Evolutionary conservation across 1,284 basidiomycete genomes (phyloP).

Genomic region (Melanopsichium pennsylvanicum): DNA sequence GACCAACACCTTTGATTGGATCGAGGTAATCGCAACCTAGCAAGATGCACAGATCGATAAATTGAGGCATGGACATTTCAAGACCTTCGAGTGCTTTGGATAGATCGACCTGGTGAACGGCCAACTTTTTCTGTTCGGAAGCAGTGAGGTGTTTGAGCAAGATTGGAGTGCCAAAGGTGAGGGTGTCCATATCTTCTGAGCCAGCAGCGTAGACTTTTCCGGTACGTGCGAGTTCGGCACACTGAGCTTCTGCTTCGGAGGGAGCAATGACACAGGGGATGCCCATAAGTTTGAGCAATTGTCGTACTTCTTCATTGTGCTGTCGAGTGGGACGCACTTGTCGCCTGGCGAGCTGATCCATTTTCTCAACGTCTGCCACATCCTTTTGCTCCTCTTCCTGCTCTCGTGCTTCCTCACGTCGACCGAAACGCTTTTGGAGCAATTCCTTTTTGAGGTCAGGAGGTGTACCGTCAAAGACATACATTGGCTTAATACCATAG

Average conservation of each 20-base stretch:
- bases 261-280: constrained; percentile 88
- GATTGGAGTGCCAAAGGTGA: constrained; percentile 92
- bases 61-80: constrained; percentile 90
- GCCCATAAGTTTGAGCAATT: constrained; percentile 90
- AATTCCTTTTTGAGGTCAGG: constrained; percentile 96
- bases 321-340: constrained; percentile 94
- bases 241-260: constrained; percentile 97
- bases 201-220: constrained; percentile 97
- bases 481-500: constrained; percentile 96
- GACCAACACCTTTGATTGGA: constrained; percentile 91
- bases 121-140: constrained; percentile 97
- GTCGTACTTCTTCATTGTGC: constrained; percentile 94
- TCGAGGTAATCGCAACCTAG: constrained; percentile 98
- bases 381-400: constrained; percentile 96
- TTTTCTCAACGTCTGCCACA: constrained; percentile 78
- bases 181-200: constrained; percentile 99
- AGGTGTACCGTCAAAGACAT: constrained; percentile 98
- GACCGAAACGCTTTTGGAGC: constrained; percentile 91
- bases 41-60: constrained; percentile 95
- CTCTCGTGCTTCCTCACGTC: constrained; percentile 89
- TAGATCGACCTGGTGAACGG: constrained; percentile 92
- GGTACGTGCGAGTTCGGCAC: constrained; percentile 92
- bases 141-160: constrained; percentile 95
- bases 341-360: constrained; percentile 87
- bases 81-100: constrained; percentile 84